Conservation (phyloP, 768 basidiomycete species). For the Hericium coralloides region DNA sequence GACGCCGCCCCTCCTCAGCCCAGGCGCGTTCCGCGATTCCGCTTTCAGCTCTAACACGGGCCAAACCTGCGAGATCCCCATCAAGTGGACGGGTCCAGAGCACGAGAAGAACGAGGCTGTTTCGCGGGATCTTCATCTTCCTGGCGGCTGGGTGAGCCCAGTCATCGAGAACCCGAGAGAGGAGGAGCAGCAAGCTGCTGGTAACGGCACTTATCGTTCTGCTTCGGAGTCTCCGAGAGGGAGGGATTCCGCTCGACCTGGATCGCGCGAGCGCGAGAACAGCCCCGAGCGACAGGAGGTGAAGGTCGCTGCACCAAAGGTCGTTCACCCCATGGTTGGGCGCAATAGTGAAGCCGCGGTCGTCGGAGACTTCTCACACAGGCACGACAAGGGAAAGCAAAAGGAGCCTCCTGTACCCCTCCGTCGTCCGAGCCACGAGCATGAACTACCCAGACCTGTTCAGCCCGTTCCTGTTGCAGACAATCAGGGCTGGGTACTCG, state of each 20-base stretch:
- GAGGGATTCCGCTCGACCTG: neutral
- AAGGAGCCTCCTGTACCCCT: neutral
- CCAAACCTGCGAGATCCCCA: constrained; percentile 42
- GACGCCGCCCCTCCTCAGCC: constrained; percentile 40
- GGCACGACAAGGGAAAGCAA: neutral
- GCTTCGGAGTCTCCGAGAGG: neutral
- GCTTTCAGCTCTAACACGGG: constrained; percentile 41
- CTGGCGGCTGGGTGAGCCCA: neutral
- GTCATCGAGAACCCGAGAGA: neutral
- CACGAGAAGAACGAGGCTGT: constrained; percentile 13
- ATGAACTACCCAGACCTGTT: neutral
- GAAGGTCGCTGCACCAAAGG: constrained; percentile 45
- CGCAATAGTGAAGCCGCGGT: constrained; percentile 60
- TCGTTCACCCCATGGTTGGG: constrained; percentile 31
- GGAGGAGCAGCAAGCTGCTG: neutral
- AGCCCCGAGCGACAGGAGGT: constrained; percentile 20
- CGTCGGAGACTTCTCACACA: constrained; percentile 37
- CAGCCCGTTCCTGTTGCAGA: constrained; percentile 25
- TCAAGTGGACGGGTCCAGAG: constrained; percentile 52
- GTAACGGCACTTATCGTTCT: neutral
- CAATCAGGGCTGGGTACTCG: constrained; percentile 50
- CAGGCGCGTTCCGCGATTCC: constrained; percentile 60
- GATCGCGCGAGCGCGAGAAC: neutral
- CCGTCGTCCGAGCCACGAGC: neutral
- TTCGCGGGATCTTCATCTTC: neutral